A percentile compares a stretch with the other conserved stretches of the same genome.
phyloP scores from a whole-genome alignment of 768 basidiomycete species.

The Lentinula aciculospora region DNA sequence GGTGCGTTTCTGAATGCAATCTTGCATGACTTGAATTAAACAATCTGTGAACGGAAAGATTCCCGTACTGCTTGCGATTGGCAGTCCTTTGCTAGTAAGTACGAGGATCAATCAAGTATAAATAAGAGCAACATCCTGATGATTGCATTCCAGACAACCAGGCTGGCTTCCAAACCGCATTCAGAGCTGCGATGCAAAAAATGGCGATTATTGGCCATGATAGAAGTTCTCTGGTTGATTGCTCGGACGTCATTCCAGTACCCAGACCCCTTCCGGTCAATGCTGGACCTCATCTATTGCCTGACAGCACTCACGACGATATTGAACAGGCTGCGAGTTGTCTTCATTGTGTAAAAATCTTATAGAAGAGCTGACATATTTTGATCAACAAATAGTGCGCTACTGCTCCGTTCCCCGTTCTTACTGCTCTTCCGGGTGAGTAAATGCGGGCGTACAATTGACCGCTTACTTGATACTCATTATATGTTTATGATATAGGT shows the following conservation, averaged over 20 bases:
- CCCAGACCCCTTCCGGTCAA: slow-evolving; percentile 19
- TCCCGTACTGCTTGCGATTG: slow-evolving; percentile 40
- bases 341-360: not conserved
- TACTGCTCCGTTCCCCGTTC: slow-evolving; percentile 27
- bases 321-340: slow-evolving; percentile 22
- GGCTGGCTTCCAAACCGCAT: slow-evolving; percentile 24
- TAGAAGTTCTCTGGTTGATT: slow-evolving; percentile 29
- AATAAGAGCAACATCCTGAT: not conserved
- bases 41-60: slow-evolving; percentile 18
- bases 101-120: not conserved
- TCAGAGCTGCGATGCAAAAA: slow-evolving; percentile 39
- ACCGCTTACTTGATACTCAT: not conserved
- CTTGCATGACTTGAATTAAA: not conserved
- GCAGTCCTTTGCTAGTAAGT: slow-evolving; percentile 33
- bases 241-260: slow-evolving; percentile 37
- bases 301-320: slow-evolving; percentile 20
- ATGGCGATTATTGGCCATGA: slow-evolving; percentile 37
- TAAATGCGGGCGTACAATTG: not conserved
- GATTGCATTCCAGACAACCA: slow-evolving; percentile 18
- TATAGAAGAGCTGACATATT: not conserved
- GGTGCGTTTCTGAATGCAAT: not conserved
- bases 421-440: slow-evolving; percentile 19
- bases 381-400: slow-evolving; percentile 18
- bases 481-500: slow-evolving; percentile 10
- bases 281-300: slow-evolving; percentile 24